Evolutionary conservation across 805 yeast genomes (phyloP).

Genomic region (Candida easanensis): DNA sequence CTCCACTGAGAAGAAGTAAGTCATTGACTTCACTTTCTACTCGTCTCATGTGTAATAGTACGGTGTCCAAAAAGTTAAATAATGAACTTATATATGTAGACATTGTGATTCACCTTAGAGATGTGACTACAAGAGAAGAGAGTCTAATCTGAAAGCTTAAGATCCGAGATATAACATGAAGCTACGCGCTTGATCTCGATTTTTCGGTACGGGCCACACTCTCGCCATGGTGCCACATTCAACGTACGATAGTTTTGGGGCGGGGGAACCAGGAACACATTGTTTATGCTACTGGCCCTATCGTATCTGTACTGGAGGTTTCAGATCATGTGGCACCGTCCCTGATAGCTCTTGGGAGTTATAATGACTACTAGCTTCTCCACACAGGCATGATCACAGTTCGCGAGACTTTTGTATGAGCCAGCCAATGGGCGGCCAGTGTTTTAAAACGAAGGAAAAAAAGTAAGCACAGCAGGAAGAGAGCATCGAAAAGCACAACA

Average conservation of each 20-base stretch:
- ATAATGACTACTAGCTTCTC: background rate
- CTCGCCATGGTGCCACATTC: background rate
- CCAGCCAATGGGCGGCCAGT: slow-evolving; percentile 13
- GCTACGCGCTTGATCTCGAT: background rate
- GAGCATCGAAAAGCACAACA: background rate
- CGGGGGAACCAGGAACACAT: background rate
- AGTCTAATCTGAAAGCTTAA: too few species aligned
- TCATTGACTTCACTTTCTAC: background rate
- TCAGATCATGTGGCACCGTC: background rate
- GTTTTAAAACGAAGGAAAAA: slow-evolving; percentile 12
- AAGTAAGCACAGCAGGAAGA: slow-evolving; percentile 7
- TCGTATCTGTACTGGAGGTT: background rate
- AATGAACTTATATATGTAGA: background rate
- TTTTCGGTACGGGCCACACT: background rate
- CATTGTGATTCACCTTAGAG: background rate
- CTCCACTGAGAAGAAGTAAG: slow-evolving; percentile 19
- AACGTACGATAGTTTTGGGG: background rate
- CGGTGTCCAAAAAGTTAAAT: slow-evolving; percentile 4
- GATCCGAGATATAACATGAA: too few species aligned
- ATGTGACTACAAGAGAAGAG: background rate
- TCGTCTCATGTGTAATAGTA: slow-evolving; percentile 4
- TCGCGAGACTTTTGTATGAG: background rate
- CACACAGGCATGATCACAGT: background rate
- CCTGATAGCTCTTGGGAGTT: background rate
- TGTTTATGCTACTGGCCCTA: background rate